These are phyloP conservation scores for Fusarium sp. DNA, from an alignment of 2,329 filamentous ascomycete species.

Conservation along the genomic window DNA sequence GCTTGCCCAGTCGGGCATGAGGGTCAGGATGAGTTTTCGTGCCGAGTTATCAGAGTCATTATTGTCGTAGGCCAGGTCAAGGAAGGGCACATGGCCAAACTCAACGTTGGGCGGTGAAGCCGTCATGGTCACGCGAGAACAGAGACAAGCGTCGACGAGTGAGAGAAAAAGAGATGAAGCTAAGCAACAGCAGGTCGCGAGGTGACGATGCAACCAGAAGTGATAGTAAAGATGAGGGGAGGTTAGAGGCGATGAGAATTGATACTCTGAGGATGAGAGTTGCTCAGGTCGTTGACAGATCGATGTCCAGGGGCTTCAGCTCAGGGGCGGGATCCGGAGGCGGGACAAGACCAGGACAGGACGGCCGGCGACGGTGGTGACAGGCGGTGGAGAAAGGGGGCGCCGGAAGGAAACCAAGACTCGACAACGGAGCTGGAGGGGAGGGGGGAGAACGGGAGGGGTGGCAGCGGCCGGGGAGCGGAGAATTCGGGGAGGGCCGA, in stretches of 20 bases:
- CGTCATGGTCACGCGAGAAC: constrained; percentile 47
- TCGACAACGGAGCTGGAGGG: constrained; percentile 3
- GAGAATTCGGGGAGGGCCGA: constrained; percentile 19
- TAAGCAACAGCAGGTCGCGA: constrained; percentile 11
- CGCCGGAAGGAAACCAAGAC: constrained; percentile 29
- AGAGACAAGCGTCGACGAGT: constrained; percentile 17
- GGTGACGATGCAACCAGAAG: constrained; percentile 1
- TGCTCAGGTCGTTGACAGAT: constrained; percentile 23
- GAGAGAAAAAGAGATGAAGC: constrained; percentile 19
- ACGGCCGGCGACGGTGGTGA: constrained; percentile 38
- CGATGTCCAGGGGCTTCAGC: constrained; percentile 29
- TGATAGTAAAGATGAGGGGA: constrained; percentile 7
- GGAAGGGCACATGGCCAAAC: constrained; percentile 66
- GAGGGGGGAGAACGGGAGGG: not conserved
- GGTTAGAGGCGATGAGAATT: not conserved
- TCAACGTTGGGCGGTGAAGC: constrained; percentile 48
- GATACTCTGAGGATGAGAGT: not conserved
- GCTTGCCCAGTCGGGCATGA: constrained; percentile 86
- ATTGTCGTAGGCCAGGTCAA: constrained; percentile 83
- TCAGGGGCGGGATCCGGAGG: constrained; percentile 38
- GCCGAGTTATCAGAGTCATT: constrained; percentile 83
- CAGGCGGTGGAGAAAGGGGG: constrained; percentile 37
- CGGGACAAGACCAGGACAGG: constrained; percentile 11
- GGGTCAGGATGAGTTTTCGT: constrained; percentile 79
- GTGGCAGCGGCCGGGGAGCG: constrained; percentile 21